A percentile compares a stretch with the other conserved stretches of the same genome.
phyloP scores from a whole-genome alignment of 1,284 basidiomycete species.

The Ustilago crameri region DNA sequence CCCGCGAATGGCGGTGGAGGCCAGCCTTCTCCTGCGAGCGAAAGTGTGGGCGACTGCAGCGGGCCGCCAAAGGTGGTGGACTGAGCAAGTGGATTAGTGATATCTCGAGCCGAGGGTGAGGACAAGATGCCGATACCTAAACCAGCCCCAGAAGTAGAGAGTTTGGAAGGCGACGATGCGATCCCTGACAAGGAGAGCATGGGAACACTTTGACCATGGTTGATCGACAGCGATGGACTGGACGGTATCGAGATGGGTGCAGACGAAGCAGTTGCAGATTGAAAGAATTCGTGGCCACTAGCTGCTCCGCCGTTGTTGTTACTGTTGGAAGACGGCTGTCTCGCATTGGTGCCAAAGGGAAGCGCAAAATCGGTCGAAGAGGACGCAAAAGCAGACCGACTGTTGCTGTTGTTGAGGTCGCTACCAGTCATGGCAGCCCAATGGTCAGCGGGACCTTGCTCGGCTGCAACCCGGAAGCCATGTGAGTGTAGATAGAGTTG shows the following conservation, averaged over 20 bases:
- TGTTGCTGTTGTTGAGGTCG: constrained; percentile 1
- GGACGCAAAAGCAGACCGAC: constrained; percentile 28
- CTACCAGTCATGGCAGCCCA: constrained; percentile 14
- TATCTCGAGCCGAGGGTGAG: constrained; percentile 33
- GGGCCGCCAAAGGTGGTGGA: constrained; percentile 6
- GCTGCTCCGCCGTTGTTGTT: constrained; percentile 6
- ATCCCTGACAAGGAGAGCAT: constrained; percentile 16
- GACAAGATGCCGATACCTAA: constrained; percentile 33
- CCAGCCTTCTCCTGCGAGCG: constrained; percentile 34
- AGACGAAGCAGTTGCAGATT: constrained; percentile 12
- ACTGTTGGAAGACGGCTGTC: not conserved
- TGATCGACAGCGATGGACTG: constrained; percentile 23
- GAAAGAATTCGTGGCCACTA: constrained; percentile 14
- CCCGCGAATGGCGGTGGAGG: constrained; percentile 18
- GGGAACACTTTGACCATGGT: constrained; percentile 12
- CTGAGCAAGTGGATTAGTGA: constrained; percentile 14
- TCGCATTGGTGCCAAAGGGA: constrained; percentile 16
- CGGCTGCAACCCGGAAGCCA: too few relatives aligned
- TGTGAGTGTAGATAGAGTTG: not conserved
- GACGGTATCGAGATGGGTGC: constrained; percentile 34
- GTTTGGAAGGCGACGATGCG: constrained; percentile 17
- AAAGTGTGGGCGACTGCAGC: constrained; percentile 27
- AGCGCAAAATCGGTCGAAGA: constrained; percentile 50
- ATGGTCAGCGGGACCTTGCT: too few relatives aligned
- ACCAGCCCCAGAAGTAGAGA: constrained; percentile 10